phyloP scores from a whole-genome alignment of 2,329 filamentous ascomycete genomes.

The Alternaria ethzedia region DNA sequence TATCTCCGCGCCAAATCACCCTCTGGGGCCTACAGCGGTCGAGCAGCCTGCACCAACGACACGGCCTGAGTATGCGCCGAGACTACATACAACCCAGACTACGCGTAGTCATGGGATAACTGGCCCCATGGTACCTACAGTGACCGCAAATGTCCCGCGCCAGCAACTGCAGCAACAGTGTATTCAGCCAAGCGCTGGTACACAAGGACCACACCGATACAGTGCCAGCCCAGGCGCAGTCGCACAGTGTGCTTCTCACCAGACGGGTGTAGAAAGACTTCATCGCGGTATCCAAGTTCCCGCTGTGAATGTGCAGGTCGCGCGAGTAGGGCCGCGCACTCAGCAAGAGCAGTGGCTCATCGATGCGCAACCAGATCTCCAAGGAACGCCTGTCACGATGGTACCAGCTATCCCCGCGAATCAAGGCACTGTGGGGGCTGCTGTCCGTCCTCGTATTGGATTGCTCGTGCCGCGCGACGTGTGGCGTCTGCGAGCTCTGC shows the following conservation, averaged over 20 bases:
- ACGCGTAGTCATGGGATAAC: no score
- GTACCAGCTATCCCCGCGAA: not conserved
- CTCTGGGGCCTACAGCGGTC: not conserved
- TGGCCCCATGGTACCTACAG: not conserved
- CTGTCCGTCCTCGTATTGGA: no score
- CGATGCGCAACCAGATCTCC: not conserved
- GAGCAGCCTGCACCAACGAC: not conserved
- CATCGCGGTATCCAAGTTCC: not conserved
- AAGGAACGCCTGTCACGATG: rapidly evolving
- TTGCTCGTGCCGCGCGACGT: not conserved
- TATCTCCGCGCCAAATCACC: rapidly evolving
- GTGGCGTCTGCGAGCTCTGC: not conserved
- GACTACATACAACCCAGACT: not conserved
- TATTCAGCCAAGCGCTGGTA: rapidly evolving
- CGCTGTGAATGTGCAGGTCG: not conserved
- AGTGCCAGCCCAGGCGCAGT: not conserved
- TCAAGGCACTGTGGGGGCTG: no score
- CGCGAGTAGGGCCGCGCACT: not conserved
- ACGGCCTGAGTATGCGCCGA: not conserved
- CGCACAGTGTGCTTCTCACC: no score
- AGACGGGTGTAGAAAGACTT: not conserved
- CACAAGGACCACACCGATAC: not conserved
- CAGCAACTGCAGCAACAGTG: not conserved
- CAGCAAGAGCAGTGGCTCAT: not conserved
- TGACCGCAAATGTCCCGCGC: rapidly evolving